Conservation (phyloP, 2,329 filamentous ascomycete species). For the Xylaria sp. region DNA sequence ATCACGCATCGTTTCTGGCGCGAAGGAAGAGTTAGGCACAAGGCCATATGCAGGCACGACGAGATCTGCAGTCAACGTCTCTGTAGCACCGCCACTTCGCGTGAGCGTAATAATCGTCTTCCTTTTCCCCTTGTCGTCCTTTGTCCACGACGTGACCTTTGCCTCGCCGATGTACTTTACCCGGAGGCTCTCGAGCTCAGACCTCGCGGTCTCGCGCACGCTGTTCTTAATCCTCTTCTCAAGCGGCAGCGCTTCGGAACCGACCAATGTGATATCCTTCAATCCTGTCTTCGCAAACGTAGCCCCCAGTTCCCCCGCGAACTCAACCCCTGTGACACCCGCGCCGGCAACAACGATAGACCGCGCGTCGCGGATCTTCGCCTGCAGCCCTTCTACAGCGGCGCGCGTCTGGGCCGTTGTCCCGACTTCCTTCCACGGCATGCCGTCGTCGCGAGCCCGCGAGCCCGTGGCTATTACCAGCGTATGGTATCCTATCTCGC, state of each 20-base stretch:
- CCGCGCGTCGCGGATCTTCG: slow-evolving; percentile 49
- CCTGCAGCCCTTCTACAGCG: slow-evolving; percentile 45
- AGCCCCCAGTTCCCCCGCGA: slow-evolving; percentile 57
- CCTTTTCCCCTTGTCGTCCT: not conserved
- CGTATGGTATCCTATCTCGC: slow-evolving; percentile 53
- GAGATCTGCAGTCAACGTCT: slow-evolving; percentile 49
- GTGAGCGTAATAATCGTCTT: slow-evolving; percentile 28
- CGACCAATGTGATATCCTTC: slow-evolving; percentile 55
- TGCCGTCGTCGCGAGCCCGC: slow-evolving; percentile 45
- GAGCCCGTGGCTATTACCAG: slow-evolving; percentile 63
- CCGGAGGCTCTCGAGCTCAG: slow-evolving; percentile 51
- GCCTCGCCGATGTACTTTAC: slow-evolving; percentile 50
- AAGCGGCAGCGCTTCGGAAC: slow-evolving; percentile 48
- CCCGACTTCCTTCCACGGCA: slow-evolving; percentile 55
- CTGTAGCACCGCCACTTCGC: slow-evolving; percentile 41
- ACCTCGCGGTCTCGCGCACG: slow-evolving; percentile 48
- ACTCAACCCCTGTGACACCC: slow-evolving; percentile 57
- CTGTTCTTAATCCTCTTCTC: slow-evolving; percentile 39
- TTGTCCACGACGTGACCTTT: slow-evolving; percentile 38
- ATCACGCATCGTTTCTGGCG: slow-evolving; percentile 46
- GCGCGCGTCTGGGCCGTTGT: slow-evolving; percentile 47
- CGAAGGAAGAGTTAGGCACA: slow-evolving; percentile 52
- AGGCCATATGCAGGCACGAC: slow-evolving; percentile 56
- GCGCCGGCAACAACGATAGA: slow-evolving; percentile 59
- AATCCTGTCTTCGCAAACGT: slow-evolving; percentile 47